These are phyloP conservation scores for Colletotrichum magnum DNA, from an alignment of 2,329 filamentous ascomycete genomes.

Conservation along the genomic window DNA sequence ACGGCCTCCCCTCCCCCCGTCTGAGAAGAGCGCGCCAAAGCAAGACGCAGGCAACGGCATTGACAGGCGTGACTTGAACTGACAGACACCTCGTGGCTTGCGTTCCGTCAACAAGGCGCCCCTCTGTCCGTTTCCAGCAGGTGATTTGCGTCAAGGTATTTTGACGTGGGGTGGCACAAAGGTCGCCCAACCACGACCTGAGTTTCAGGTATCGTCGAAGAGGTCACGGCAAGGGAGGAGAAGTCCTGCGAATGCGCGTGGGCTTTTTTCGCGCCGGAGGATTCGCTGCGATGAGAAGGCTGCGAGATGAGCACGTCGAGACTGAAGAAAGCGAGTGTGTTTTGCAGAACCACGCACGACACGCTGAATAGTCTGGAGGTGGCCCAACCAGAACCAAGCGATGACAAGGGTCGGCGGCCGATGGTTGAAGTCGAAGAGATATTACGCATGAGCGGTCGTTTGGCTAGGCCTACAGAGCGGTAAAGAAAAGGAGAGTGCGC, in stretches of 20 bases:
- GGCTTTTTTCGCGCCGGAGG: background rate
- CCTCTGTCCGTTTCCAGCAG: conserved; percentile 13
- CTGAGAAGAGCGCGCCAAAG: background rate
- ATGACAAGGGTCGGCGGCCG: conserved; percentile 27
- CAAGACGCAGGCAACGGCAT: conserved; percentile 9
- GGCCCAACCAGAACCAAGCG: conserved; percentile 25
- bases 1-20: conserved; percentile 3
- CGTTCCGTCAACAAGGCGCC: conserved; percentile 18
- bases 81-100: conserved; percentile 18
- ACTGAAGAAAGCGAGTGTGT: background rate
- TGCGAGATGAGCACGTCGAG: conserved; percentile 13
- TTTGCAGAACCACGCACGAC: conserved; percentile 24
- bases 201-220: conserved; percentile 2
- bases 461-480: conserved; percentile 28
- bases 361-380: conserved; percentile 8
- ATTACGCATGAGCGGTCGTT: conserved; percentile 9
- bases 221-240: background rate
- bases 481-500: conserved; percentile 14
- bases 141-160: conserved; percentile 20
- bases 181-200: conserved; percentile 6
- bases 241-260: conserved; percentile 1
- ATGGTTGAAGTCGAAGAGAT: conserved; percentile 13
- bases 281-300: conserved; percentile 16
- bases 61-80: background rate
- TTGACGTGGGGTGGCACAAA: conserved; percentile 17